Evolutionary conservation across 805 yeast genomes (phyloP).

Genomic region (Kluyveromyces starmeri): DNA sequence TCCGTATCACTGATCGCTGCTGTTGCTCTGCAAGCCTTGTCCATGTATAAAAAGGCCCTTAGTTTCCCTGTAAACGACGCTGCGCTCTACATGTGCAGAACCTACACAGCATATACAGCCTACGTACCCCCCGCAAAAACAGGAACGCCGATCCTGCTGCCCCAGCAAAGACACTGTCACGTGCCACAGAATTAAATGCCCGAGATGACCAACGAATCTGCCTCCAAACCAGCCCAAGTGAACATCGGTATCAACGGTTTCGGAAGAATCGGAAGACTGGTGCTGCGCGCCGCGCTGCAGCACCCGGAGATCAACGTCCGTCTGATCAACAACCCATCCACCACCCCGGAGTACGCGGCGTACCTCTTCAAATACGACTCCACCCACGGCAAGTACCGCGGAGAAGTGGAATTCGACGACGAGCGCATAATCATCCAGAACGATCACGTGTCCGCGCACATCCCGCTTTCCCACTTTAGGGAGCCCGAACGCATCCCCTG

Average conservation of each 20-base stretch:
- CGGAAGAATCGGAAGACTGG: slow-evolving; percentile 92
- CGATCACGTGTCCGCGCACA: slow-evolving; percentile 34
- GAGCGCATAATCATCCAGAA: slow-evolving; percentile 37
- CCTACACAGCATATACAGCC: too few relatives aligned
- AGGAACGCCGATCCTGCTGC: too few relatives aligned
- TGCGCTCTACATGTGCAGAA: too few relatives aligned
- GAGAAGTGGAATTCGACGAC: slow-evolving; percentile 55
- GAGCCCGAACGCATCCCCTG: slow-evolving; percentile 86
- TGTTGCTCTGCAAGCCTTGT: too few relatives aligned
- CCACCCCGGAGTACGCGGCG: slow-evolving; percentile 82
- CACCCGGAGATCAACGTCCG: slow-evolving; percentile 73
- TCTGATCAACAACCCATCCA: slow-evolving; percentile 89
- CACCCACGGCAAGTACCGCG: slow-evolving; percentile 79
- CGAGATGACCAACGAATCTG: slow-evolving; percentile 4
- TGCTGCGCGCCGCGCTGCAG: slow-evolving; percentile 67
- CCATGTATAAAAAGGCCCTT: too few relatives aligned
- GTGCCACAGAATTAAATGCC: slow-evolving; percentile 5
- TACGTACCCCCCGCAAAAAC: too few relatives aligned
- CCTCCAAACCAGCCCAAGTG: slow-evolving; percentile 27
- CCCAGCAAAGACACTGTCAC: too few relatives aligned
- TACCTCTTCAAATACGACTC: slow-evolving; percentile 95
- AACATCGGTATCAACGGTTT: slow-evolving; percentile 88
- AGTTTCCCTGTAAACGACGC: too few relatives aligned
- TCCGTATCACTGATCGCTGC: too few relatives aligned
- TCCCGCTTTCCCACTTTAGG: slow-evolving; percentile 38